Base-by-base conservation (phyloP, 176 grass and related monocot genomes). In the Rhynchospora pubera region DNA sequence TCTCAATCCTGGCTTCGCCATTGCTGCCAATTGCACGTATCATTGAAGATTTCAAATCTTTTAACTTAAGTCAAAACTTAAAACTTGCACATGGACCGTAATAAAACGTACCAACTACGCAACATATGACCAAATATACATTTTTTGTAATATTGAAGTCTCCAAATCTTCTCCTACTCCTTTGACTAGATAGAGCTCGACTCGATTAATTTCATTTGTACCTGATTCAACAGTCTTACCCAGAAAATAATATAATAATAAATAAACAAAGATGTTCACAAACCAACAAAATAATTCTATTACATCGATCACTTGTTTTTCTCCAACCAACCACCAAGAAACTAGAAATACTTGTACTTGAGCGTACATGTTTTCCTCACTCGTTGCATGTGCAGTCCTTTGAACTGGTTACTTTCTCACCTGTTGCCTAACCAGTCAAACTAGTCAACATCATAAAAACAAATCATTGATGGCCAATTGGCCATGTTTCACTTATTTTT, bases 391-490 rank as follows among this genome's bases (percentile, higher is more conserved):
- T 51, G 69, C 50, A 50, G 13, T 48, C 8, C 10, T 51, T 51
- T 11, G 7, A 48, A 73, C 69, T 47, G 69, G 66, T 70, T 70
- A 43, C 66, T 42, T 70, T 44, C 19, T 73, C 69, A 73, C 69
- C 69, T 73, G 50, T 26, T 19, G 50, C 45, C 69, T 50, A 23
- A 73, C 45, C 9, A 51, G 7, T 13, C 69, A 73, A 73, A 73
- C 0, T 73, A 24, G 44, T 71, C 69, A 73, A 73, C 69, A 50
- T 51, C 69, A 48, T 23, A 19, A 2, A 67, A 67, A 21, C 18
- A 7, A 70, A 70, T 45, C 66, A 72, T n/a, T 50, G 1, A 73
- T 44, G 51, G 22, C 45, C 45, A 72, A 0, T 51, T 44, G 51
- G 22, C 45, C 45, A 72, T 48, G 39, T 71, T 47, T 47, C 46